Evolutionary conservation across 768 basidiomycete species (phyloP).

Genomic region (Basidioascus undulatus): DNA sequence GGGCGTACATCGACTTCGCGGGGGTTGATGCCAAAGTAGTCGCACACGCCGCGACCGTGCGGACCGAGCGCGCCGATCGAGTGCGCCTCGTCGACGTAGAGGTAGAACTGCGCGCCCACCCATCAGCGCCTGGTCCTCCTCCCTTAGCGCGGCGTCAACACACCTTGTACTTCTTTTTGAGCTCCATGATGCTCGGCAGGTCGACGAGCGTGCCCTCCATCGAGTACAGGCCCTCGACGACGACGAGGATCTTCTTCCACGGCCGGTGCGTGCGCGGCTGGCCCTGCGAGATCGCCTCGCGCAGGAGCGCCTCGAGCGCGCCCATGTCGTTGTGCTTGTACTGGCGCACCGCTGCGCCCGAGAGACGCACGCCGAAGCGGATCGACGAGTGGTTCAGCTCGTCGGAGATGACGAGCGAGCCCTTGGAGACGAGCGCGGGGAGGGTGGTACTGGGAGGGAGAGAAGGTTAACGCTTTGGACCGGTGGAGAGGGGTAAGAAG

Average conservation of each 20-base stretch:
- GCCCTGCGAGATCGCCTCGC: constrained; percentile 85
- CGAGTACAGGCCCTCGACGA: constrained; percentile 87
- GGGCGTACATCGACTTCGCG: constrained; percentile 52
- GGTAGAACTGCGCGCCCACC: constrained; percentile 42
- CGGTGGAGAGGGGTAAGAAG: background rate
- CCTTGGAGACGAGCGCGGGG: constrained; percentile 71
- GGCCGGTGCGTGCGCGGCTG: constrained; percentile 95
- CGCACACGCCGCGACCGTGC: constrained; percentile 76
- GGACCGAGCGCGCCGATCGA: constrained; percentile 90
- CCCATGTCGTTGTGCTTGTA: constrained; percentile 96
- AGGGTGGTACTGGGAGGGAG: constrained; percentile 44
- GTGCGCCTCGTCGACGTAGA: constrained; percentile 92
- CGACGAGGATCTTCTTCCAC: constrained; percentile 91
- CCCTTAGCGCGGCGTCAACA: constrained; percentile 7
- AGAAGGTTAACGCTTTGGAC: constrained; percentile 18
- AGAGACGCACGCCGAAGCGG: constrained; percentile 68
- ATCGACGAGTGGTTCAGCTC: constrained; percentile 92
- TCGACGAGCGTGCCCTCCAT: constrained; percentile 96
- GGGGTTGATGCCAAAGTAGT: constrained; percentile 75
- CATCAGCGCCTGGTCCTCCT: background rate
- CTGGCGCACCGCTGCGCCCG: constrained; percentile 67
- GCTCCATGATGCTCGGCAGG: constrained; percentile 51
- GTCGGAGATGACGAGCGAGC: constrained; percentile 85
- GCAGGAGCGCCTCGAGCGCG: constrained; percentile 49
- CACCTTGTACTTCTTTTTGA: constrained; percentile 92